A percentile compares a stretch with the other conserved stretches of the same genome.
Evolutionary conservation across 768 basidiomycete species (phyloP).

Genomic region (Mycena epipterygia): DNA sequence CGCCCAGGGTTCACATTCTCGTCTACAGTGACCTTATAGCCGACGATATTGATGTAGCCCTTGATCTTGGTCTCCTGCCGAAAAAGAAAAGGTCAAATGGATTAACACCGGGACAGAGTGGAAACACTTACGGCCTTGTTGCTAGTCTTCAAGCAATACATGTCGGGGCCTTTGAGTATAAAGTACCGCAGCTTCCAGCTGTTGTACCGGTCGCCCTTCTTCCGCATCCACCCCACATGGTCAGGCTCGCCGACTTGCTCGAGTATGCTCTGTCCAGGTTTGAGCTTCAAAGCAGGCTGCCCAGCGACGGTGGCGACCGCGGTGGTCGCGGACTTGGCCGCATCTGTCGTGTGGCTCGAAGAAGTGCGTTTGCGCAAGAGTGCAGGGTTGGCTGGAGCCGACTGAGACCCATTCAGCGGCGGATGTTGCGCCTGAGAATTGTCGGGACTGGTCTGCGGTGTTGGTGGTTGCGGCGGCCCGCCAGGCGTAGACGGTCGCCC

Average conservation of each 20-base stretch:
- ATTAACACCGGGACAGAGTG: conserved; percentile 34
- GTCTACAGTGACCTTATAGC: conserved; percentile 94
- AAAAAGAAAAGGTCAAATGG: conserved; percentile 1
- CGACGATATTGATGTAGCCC: conserved; percentile 92
- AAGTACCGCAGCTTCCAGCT: conserved; percentile 94
- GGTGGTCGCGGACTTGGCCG: conserved; percentile 29
- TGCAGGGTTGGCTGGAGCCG: conserved; percentile 38
- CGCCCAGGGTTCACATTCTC: conserved; percentile 92
- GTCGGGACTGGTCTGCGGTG: conserved; percentile 7
- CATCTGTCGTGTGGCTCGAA: conserved; percentile 44
- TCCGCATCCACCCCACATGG: conserved; percentile 94
- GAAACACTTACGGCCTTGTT: conserved; percentile 64
- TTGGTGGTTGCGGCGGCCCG: not conserved
- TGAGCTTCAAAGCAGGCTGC: conserved; percentile 52
- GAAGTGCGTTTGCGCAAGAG: conserved; percentile 71
- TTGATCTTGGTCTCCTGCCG: conserved; percentile 94
- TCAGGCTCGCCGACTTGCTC: conserved; percentile 94
- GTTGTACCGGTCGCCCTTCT: conserved; percentile 94
- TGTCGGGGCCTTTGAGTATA: conserved; percentile 90
- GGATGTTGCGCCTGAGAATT: not conserved
- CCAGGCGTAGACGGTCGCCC: conserved; percentile 34
- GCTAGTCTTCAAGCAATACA: conserved; percentile 88
- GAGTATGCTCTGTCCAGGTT: conserved; percentile 80
- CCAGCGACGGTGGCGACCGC: conserved; percentile 33
- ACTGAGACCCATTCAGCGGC: not conserved